Evolutionary conservation across 2,329 filamentous ascomycete genomes (phyloP).

Genomic region (Chrysoporthe austroafricana): DNA sequence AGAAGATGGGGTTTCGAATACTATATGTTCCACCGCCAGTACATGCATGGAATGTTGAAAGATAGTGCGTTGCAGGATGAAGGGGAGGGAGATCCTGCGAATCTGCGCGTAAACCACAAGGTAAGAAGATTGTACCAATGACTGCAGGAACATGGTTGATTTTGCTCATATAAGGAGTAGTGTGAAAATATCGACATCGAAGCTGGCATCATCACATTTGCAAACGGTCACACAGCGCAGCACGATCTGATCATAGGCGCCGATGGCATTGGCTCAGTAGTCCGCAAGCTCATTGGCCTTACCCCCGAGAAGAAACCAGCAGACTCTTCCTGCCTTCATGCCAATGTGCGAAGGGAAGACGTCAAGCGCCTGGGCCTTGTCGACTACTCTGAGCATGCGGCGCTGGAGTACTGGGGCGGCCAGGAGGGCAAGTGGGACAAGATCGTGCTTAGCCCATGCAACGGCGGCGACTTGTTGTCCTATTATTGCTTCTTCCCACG

Average conservation of each 20-base stretch:
- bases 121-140: conserved; percentile 34
- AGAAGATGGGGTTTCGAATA: conserved; percentile 65
- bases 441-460: conserved; percentile 72
- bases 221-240: conserved; percentile 51
- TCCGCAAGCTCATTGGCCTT: conserved; percentile 67
- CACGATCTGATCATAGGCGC: conserved; percentile 68
- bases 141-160: neutral
- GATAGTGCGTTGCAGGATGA: conserved; percentile 19
- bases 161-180: conserved; percentile 28
- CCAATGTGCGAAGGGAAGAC: conserved; percentile 66
- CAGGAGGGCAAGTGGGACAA: conserved; percentile 67
- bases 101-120: conserved; percentile 60
- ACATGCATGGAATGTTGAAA: conserved; percentile 48
- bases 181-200: conserved; percentile 58
- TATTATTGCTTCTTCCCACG: conserved; percentile 74
- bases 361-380: conserved; percentile 62
- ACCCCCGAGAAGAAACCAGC: conserved; percentile 61
- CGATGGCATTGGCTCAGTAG: conserved; percentile 69
- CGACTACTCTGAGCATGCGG: conserved; percentile 63
- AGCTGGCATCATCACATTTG: conserved; percentile 54
- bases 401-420: conserved; percentile 73
- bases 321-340: conserved; percentile 65
- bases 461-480: conserved; percentile 65
- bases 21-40: conserved; percentile 65
- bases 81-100: conserved; percentile 31